A percentile compares a stretch with the other conserved stretches of the same genome.
Evolutionary conservation across 176 grass and related monocot genomes (phyloP).

Genomic region (Eleusine indica): DNA sequence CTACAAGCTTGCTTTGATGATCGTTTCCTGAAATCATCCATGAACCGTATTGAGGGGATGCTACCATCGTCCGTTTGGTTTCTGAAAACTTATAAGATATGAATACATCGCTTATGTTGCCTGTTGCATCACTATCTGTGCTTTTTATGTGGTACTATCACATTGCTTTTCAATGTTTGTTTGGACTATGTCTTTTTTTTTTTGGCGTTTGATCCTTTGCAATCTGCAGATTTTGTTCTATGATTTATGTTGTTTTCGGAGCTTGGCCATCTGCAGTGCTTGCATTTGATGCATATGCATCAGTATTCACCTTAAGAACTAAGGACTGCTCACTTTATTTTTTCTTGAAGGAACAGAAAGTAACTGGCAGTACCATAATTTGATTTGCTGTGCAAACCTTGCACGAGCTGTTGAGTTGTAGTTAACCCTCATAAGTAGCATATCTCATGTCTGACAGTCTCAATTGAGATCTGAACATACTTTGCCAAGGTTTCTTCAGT

Average conservation of each 20-base stretch:
- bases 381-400: conserved; percentile 14
- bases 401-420: not conserved
- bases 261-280: not conserved
- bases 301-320: not conserved
- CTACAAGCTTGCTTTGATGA: conserved; percentile 6
- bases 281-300: not conserved
- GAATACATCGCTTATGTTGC: conserved; percentile 11
- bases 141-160: not conserved
- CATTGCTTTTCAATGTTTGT: not conserved
- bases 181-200: not conserved
- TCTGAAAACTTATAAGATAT: conserved; percentile 5
- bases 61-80: not conserved
- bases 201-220: conserved; percentile 15
- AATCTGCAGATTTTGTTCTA: not conserved
- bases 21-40: conserved; percentile 4
- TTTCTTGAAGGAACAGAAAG: conserved; percentile 12
- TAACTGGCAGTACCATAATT: not conserved
- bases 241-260: not conserved
- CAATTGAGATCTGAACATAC: not conserved
- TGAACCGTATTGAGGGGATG: not conserved
- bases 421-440: not conserved
- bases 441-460: not conserved
- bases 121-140: conserved; percentile 2
- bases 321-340: not conserved
- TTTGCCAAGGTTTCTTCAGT: conserved; percentile 2